Evolutionary conservation across 2,329 filamentous ascomycete genomes (phyloP).

Genomic region (Incumbomyces lentus): DNA sequence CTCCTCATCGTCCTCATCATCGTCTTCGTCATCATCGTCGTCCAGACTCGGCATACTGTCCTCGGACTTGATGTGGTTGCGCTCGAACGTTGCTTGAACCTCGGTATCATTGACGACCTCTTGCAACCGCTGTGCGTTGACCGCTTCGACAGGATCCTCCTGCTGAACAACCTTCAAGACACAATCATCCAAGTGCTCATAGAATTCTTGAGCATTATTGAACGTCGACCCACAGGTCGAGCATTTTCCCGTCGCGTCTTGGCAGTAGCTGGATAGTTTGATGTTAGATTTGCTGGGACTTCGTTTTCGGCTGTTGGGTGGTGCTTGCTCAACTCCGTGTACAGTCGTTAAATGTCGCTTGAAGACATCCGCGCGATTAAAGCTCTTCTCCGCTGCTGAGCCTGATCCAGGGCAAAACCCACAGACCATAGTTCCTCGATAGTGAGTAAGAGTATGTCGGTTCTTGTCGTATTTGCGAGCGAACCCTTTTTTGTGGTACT

Average conservation of each 20-base stretch:
- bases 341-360: slow-evolving; percentile 86
- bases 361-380: slow-evolving; percentile 92
- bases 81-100: slow-evolving; percentile 48
- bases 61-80: slow-evolving; percentile 43
- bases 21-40: slow-evolving; percentile 39
- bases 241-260: slow-evolving; percentile 75
- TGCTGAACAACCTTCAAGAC: slow-evolving; percentile 54
- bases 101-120: slow-evolving; percentile 51
- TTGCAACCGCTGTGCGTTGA: slow-evolving; percentile 45
- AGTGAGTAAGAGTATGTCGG: slow-evolving; percentile 84
- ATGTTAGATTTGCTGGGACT: slow-evolving; percentile 42
- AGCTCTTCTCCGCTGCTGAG: slow-evolving; percentile 83
- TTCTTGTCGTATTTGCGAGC: slow-evolving; percentile 96
- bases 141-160: slow-evolving; percentile 47
- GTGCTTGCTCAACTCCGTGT: slow-evolving; percentile 84
- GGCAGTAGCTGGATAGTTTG: slow-evolving; percentile 60
- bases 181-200: slow-evolving; percentile 79
- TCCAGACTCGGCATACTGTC: slow-evolving; percentile 32
- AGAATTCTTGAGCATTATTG: slow-evolving; percentile 84
- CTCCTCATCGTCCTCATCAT: slow-evolving; percentile 47
- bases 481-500: slow-evolving; percentile 87
- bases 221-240: slow-evolving; percentile 84
- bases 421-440: slow-evolving; percentile 96
- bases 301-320: slow-evolving; percentile 82
- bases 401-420: slow-evolving; percentile 87